Percentiles rank a stretch among this genome's conserved stretches.
Evolutionary conservation across 257 asterid species (phyloP).

Genomic region (Perilla frutescens): DNA sequence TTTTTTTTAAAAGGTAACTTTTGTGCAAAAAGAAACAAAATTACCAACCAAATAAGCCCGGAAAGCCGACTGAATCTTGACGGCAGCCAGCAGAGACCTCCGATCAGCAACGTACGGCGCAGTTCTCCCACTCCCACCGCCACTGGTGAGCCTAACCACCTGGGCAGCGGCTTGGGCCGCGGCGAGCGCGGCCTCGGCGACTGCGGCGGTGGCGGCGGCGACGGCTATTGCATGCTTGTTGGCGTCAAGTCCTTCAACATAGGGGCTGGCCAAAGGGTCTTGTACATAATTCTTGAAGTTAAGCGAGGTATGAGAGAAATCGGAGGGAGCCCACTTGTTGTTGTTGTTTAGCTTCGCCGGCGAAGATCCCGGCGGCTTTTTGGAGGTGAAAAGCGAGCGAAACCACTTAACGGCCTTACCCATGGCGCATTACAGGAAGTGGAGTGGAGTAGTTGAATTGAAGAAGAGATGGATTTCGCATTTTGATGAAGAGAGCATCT

Average conservation of each 20-base stretch:
- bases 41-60: constrained; percentile 87
- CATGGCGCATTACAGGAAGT: constrained; percentile 57
- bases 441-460: constrained; percentile 2
- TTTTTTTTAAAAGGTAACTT: too few species aligned
- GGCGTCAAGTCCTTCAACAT: constrained; percentile 61
- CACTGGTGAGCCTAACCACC: constrained; percentile 82
- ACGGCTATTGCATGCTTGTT: constrained; percentile 95
- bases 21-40: background rate
- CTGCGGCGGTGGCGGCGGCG: constrained; percentile 97
- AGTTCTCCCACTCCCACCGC: constrained; percentile 51
- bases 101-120: constrained; percentile 43
- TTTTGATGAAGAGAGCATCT: constrained; percentile 35
- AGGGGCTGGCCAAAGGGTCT: constrained; percentile 48
- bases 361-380: constrained; percentile 45
- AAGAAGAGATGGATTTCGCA: constrained; percentile 28
- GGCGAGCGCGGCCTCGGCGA: constrained; percentile 97
- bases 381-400: constrained; percentile 64
- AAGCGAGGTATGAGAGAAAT: constrained; percentile 30
- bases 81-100: constrained; percentile 69
- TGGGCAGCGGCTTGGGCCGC: constrained; percentile 98
- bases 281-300: constrained; percentile 33
- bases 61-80: constrained; percentile 87
- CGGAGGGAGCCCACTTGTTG: constrained; percentile 40
- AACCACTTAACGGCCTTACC: constrained; percentile 77
- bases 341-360: constrained; percentile 36